Conservation (phyloP, 2,329 filamentous ascomycete species). For the Aspergillus latus region DNA sequence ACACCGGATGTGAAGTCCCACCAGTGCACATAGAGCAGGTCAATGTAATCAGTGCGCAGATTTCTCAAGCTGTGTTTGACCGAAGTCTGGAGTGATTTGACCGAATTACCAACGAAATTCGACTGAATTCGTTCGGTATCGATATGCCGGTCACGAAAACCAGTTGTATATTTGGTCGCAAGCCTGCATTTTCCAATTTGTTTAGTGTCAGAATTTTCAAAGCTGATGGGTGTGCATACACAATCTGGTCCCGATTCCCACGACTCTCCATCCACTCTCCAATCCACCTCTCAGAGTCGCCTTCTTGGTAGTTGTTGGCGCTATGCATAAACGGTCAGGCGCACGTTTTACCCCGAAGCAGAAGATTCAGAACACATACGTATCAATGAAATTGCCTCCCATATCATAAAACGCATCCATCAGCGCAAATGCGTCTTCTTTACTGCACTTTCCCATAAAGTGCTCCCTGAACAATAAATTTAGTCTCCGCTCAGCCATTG, state of each 20-base stretch:
- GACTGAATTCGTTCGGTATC: conserved; percentile 51
- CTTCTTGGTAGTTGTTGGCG: conserved; percentile 65
- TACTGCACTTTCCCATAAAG: conserved; percentile 45
- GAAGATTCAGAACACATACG: conserved; percentile 25
- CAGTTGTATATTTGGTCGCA: conserved; percentile 44
- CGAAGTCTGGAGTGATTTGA: conserved; percentile 43
- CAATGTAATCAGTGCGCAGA: conserved; percentile 55
- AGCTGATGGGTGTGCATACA: background rate
- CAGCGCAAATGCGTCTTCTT: conserved; percentile 50
- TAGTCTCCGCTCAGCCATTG: background rate
- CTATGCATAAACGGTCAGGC: conserved; percentile 46
- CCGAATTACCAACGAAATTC: conserved; percentile 42
- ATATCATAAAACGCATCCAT: conserved; percentile 52
- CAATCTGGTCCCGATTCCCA: conserved; percentile 48
- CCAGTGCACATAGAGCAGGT: conserved; percentile 57
- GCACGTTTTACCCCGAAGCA: too few relatives aligned
- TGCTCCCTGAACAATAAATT: conserved; percentile 1
- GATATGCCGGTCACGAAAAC: too few relatives aligned
- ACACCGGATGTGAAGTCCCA: conserved; percentile 49
- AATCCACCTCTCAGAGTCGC: conserved; percentile 65
- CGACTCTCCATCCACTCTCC: conserved; percentile 69
- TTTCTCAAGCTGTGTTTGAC: conserved; percentile 48
- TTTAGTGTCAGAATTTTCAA: background rate
- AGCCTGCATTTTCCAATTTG: too few relatives aligned
- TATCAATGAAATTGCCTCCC: conserved; percentile 57